Base-by-base conservation (phyloP, 2,329 filamentous ascomycete genomes). In the Penicillium digitatum region DNA sequence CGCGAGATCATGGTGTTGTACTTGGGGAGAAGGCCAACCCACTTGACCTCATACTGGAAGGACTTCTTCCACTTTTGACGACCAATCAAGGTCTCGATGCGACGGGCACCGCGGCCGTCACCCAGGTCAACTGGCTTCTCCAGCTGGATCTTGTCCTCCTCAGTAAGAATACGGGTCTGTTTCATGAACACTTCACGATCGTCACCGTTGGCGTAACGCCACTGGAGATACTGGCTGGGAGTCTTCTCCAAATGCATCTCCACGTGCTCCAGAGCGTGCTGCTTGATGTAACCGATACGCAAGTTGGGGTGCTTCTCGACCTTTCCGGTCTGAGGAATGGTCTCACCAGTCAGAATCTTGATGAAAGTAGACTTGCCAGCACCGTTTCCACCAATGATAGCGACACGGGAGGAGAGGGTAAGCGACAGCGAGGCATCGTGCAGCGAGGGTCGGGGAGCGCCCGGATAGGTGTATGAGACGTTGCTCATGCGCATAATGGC, bases 241-340 rank as follows among this genome's bases (percentile, higher is more conserved):
- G 94, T 99, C 84, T 99, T 99, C 77, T 99, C 94, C 65, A 97
- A 81, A 71, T 99, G 94, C 93, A 96, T 96, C 78, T 99, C 93
- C 11, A 99, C 94, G 84, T 99, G 94, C 81, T 99, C 94, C 12
- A 99, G 82, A 42, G 94, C 94, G 75, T 99, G 94, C 79, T 99
- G 94, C 80, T 97, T 97, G 80, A 99, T 97, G 80, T 99, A 99
- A 52, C 94, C 94, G 67, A 99, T 96, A 81, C 94, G 92, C 69
- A 99, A 78, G 74, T 99, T 99, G 64, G 94, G 94, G 74, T 99
- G 94, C 81, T 97, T 97, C 81, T 97, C 92, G 24, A 99, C 94
- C 72, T 86, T 90, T 60, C 94, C 94, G 20, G 77, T 76, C 59
- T 88, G 88, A 16, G 90, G 94, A 62, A 96, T 87, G 20, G 87